phyloP scores from a whole-genome alignment of 352 stramenopile species.

The Pythium diclinum region DNA sequence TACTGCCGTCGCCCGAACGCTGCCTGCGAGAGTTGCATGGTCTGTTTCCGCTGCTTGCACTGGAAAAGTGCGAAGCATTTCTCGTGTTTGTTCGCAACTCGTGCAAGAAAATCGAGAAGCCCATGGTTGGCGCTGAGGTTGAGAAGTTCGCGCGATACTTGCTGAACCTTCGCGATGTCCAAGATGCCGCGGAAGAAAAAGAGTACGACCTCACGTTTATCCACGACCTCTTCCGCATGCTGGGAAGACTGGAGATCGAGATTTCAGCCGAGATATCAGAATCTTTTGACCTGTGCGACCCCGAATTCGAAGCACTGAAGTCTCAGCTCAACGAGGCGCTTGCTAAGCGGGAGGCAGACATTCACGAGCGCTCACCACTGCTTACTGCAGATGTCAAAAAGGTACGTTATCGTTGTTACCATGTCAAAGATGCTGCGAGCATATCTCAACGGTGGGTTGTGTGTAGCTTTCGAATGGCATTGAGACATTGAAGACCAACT shows the following conservation, averaged over 20 bases:
- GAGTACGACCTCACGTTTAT: slow-evolving; percentile 51
- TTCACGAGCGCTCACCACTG: slow-evolving; percentile 26
- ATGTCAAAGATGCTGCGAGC: too few species aligned
- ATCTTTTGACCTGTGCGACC: slow-evolving; percentile 30
- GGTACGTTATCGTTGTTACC: slow-evolving; percentile 8
- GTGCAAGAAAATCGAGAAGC: slow-evolving; percentile 49
- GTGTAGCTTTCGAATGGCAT: slow-evolving; percentile 13
- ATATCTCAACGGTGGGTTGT: neutral
- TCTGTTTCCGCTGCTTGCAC: slow-evolving; percentile 39
- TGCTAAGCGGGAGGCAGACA: slow-evolving; percentile 26
- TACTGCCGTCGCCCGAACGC: slow-evolving; percentile 40
- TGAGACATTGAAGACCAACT: slow-evolving; percentile 29
- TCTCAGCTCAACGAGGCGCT: slow-evolving; percentile 21
- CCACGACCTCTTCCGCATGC: slow-evolving; percentile 35
- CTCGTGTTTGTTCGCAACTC: slow-evolving; percentile 37
- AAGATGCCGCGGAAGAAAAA: slow-evolving; percentile 42
- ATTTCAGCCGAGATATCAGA: slow-evolving; percentile 30
- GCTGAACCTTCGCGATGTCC: slow-evolving; percentile 45
- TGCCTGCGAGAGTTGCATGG: slow-evolving; percentile 40
- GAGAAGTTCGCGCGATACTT: slow-evolving; percentile 52
- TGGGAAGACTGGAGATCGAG: slow-evolving; percentile 35
- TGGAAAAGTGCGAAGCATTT: slow-evolving; percentile 49
- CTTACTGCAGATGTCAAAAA: slow-evolving; percentile 24
- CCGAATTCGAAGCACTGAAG: slow-evolving; percentile 31
- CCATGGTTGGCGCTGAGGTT: slow-evolving; percentile 27